phyloP scores from a whole-genome alignment of 495 filamentous ascomycete species.

The Diplogelasinospora grovesii region DNA sequence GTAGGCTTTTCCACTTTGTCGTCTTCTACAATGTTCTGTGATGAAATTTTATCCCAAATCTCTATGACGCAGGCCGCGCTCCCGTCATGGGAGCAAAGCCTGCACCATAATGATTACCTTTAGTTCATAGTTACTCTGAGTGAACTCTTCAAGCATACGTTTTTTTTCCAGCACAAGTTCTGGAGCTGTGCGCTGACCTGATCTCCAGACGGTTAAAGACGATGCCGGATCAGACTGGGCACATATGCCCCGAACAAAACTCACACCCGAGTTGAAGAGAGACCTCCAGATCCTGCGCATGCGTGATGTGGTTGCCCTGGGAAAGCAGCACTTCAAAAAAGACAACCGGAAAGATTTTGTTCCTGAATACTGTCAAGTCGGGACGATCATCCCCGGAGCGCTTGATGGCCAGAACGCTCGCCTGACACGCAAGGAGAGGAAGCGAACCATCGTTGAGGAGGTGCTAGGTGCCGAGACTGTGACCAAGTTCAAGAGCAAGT shows the following conservation, averaged over 20 bases:
- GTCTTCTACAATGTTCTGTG: slow-evolving; percentile 17
- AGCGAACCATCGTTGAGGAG: slow-evolving; percentile 87
- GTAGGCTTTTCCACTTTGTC: slow-evolving; percentile 16
- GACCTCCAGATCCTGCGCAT: slow-evolving; percentile 84
- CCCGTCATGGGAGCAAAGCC: slow-evolving; percentile 38
- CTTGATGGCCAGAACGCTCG: slow-evolving; percentile 78
- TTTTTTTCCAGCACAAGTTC: slow-evolving; percentile 5
- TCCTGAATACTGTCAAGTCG: slow-evolving; percentile 81
- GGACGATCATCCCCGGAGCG: slow-evolving; percentile 81
- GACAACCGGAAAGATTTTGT: slow-evolving; percentile 50
- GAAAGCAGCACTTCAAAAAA: slow-evolving; percentile 87
- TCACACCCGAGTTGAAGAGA: slow-evolving; percentile 77
- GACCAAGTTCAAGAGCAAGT: slow-evolving; percentile 31
- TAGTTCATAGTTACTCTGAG: slow-evolving; percentile 99
- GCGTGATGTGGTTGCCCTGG: slow-evolving; percentile 78
- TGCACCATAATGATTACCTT: slow-evolving; percentile 58
- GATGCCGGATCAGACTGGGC: slow-evolving; percentile 69
- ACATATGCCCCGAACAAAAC: slow-evolving; percentile 71
- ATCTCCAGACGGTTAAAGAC: slow-evolving; percentile 33
- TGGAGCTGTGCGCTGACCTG: slow-evolving; percentile 15
- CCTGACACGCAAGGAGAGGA: slow-evolving; percentile 78
- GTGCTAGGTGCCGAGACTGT: slow-evolving; percentile 56
- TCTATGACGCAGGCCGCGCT: slow-evolving; percentile 38
- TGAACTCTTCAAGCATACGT: slow-evolving; percentile 20
- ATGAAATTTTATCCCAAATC: slow-evolving; percentile 34